Conservation (phyloP, 2,329 filamentous ascomycete genomes). For the Neurospora sp. region DNA sequence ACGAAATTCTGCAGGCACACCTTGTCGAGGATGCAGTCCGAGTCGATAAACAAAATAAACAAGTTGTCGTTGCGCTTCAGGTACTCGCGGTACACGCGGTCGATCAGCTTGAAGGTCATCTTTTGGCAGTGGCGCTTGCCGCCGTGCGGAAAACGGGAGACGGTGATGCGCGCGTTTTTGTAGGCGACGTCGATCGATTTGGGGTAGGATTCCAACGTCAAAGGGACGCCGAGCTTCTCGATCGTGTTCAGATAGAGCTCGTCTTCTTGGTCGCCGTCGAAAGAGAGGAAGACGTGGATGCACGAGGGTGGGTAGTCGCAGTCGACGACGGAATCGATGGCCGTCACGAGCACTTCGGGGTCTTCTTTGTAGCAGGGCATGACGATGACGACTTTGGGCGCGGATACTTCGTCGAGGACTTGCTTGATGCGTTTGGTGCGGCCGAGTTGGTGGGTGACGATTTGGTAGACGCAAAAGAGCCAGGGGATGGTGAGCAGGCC, state of each 20-base stretch:
- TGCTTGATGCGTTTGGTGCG: constrained; percentile 73
- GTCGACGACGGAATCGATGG: constrained; percentile 83
- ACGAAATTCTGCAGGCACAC: constrained; percentile 95
- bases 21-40: constrained; percentile 86
- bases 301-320: constrained; percentile 90
- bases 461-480: constrained; percentile 86
- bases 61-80: constrained; percentile 80
- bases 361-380: constrained; percentile 97
- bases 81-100: constrained; percentile 83
- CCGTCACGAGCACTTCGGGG: constrained; percentile 71
- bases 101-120: constrained; percentile 82
- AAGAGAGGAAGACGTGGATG: constrained; percentile 90
- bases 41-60: constrained; percentile 95
- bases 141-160: constrained; percentile 86
- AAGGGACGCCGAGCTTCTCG: constrained; percentile 70
- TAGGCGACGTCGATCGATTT: constrained; percentile 86
- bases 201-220: constrained; percentile 68
- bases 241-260: constrained; percentile 83
- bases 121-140: constrained; percentile 94
- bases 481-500: constrained; percentile 78
- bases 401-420: constrained; percentile 71
- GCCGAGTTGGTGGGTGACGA: constrained; percentile 79
- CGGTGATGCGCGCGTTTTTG: constrained; percentile 70
- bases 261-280: constrained; percentile 83
- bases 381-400: constrained; percentile 88